Conservation (phyloP, 768 basidiomycete species). For the Podaxis sp. region DNA sequence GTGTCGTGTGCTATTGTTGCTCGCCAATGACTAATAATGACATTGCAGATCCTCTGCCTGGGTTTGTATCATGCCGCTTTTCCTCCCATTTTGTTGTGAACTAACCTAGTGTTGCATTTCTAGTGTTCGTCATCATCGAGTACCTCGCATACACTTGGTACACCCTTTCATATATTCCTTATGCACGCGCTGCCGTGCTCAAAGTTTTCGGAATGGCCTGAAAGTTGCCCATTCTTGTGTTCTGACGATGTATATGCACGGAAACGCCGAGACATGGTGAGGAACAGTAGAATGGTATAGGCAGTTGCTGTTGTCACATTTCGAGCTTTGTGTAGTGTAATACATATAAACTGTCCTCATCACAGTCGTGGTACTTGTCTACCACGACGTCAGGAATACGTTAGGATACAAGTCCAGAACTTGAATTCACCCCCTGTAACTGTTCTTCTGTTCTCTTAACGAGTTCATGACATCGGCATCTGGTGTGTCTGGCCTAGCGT, state of each 20-base stretch:
- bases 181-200: constrained; percentile 71
- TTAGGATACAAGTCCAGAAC: background rate
- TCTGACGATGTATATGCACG: background rate
- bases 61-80: constrained; percentile 36
- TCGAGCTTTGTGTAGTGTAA: background rate
- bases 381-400: background rate
- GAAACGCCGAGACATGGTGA: background rate
- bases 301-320: background rate
- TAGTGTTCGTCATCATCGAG: constrained; percentile 89
- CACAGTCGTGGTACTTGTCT: constrained; percentile 1
- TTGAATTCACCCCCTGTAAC: constrained; percentile 54
- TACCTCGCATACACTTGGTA: constrained; percentile 94
- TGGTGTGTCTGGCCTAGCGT: constrained; percentile 34
- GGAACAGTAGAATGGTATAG: background rate
- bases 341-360: background rate
- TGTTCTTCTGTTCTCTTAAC: constrained; percentile 83
- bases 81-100: background rate
- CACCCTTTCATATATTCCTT: constrained; percentile 84
- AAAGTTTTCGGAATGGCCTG: constrained; percentile 54
- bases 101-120: constrained; percentile 6
- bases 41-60: constrained; percentile 57
- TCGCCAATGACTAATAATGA: background rate
- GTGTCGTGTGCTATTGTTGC: constrained; percentile 21
- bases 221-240: background rate
- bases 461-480: constrained; percentile 65